A percentile compares a stretch with the other conserved stretches of the same genome.
phyloP scores from a whole-genome alignment of 2,329 filamentous ascomycete genomes.

The Aspergillus nomiae region DNA sequence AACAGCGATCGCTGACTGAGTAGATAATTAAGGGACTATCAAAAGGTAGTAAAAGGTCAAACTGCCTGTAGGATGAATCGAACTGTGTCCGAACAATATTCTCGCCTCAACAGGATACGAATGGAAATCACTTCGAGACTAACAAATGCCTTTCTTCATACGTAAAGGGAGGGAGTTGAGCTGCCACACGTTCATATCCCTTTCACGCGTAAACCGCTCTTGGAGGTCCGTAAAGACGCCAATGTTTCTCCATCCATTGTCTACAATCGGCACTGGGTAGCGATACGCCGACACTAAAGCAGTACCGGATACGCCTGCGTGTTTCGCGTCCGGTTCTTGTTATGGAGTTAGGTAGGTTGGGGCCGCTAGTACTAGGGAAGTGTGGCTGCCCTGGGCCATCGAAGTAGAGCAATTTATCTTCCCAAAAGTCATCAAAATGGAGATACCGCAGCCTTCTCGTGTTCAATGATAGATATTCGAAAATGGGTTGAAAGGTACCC shows the following conservation, averaged over 20 bases:
- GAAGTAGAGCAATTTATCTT: not conserved
- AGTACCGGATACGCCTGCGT: not conserved
- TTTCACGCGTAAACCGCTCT: not conserved
- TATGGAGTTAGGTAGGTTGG: not conserved
- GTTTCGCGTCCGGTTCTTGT: not conserved
- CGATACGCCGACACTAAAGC: not conserved
- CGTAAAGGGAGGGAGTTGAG: not conserved
- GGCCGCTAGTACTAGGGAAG: not conserved
- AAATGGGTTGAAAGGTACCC: not conserved
- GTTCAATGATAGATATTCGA: not conserved
- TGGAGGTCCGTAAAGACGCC: not conserved
- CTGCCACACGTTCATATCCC: not conserved
- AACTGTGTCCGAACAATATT: not conserved
- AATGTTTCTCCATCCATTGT: not conserved
- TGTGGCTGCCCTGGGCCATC: not conserved
- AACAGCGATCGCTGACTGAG: not conserved
- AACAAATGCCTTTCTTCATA: not conserved
- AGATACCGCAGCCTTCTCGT: not conserved
- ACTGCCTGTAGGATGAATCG: not conserved
- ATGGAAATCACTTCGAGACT: not conserved
- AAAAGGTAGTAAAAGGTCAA: not conserved
- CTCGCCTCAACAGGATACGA: not conserved
- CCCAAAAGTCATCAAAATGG: not conserved
- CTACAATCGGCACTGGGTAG: not conserved
- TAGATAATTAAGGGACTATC: not conserved